These are phyloP conservation scores for Prototheca wickerhamii DNA, from an alignment of 163 green algal species.

Conservation along the genomic window DNA sequence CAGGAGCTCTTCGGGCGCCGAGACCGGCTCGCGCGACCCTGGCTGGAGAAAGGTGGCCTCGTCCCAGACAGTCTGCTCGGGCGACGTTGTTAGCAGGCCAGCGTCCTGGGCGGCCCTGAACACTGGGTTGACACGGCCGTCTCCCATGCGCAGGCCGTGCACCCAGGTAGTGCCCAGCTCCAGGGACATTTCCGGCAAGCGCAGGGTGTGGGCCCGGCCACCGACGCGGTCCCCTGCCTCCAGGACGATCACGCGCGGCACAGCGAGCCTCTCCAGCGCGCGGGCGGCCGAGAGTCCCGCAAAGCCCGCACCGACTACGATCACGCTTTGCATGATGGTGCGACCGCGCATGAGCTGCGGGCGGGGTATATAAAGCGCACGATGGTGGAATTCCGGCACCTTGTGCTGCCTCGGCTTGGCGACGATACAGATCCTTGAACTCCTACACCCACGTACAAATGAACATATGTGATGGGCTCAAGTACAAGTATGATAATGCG, in stretches of 20 bases:
- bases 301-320: not conserved
- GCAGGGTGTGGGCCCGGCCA: not conserved
- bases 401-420: too few species aligned
- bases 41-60: not conserved
- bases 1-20: not conserved
- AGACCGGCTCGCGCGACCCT: not conserved
- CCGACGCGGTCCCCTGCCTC: not conserved
- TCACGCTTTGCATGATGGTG: not conserved
- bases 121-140: not conserved
- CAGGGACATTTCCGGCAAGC: not conserved
- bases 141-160: not conserved
- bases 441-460: too few species aligned
- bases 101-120: not conserved
- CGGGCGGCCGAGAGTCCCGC: not conserved
- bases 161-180: not conserved
- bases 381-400: too few species aligned
- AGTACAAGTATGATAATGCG: too few species aligned
- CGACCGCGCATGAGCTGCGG: too few species aligned
- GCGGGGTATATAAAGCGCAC: too few species aligned
- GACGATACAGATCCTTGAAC: too few species aligned
- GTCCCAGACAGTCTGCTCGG: not conserved
- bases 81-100: not conserved
- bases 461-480: too few species aligned
- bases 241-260: not conserved
- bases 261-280: not conserved